A percentile compares a stretch with the other conserved stretches of the same genome.
Conservation (phyloP, 2,329 filamentous ascomycete genomes). For the Trichophyton verrucosum region DNA sequence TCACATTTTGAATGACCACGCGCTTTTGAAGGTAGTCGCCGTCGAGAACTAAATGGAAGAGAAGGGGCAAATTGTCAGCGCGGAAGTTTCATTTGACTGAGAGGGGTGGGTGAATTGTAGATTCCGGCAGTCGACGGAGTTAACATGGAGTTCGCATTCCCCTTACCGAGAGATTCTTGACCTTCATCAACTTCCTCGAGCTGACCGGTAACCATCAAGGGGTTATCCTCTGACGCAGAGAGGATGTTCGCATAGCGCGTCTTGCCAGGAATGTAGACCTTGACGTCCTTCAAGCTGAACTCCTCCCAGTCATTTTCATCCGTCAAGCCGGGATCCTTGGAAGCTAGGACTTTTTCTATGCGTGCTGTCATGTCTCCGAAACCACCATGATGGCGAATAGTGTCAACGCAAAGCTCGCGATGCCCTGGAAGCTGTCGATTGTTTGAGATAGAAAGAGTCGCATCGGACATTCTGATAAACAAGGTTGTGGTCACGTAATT, state of each 20-base stretch:
- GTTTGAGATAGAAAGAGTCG: neutral
- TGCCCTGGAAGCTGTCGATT: neutral
- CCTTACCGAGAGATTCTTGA: slow-evolving; percentile 31
- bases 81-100: neutral
- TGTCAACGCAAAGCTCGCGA: neutral
- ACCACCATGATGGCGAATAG: slow-evolving; percentile 23
- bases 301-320: slow-evolving; percentile 49
- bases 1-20: slow-evolving; percentile 38
- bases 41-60: slow-evolving; percentile 25
- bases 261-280: slow-evolving; percentile 39
- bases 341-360: slow-evolving; percentile 35
- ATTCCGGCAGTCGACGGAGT: slow-evolving; percentile 1
- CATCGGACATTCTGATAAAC: neutral
- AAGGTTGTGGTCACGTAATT: neutral
- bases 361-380: slow-evolving; percentile 32
- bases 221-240: slow-evolving; percentile 41
- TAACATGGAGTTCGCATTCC: neutral
- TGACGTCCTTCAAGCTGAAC: slow-evolving; percentile 44
- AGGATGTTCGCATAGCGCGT: slow-evolving; percentile 43
- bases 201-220: slow-evolving; percentile 44
- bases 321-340: slow-evolving; percentile 32
- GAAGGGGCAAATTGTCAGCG: neutral
- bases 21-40: slow-evolving; percentile 29
- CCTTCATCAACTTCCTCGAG: slow-evolving; percentile 35
- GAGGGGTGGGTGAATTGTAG: neutral